phyloP scores from a whole-genome alignment of 2,329 filamentous ascomycete species.

The Hypocreales sp. region DNA sequence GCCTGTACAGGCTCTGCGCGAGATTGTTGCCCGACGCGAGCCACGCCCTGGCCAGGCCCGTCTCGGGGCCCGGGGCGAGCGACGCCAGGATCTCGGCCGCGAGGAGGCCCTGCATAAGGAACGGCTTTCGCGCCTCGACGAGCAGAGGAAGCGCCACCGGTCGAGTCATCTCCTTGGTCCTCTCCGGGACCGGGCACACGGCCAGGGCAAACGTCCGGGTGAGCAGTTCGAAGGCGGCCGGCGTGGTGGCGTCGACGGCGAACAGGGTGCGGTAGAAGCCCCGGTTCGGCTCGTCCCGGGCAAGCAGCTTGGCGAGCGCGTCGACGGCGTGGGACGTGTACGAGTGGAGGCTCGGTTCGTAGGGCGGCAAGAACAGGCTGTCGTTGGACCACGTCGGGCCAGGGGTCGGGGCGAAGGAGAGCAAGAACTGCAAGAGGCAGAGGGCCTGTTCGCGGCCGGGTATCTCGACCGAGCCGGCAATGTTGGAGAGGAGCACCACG shows the following conservation, averaged over 20 bases:
- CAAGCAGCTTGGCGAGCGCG: conserved; percentile 77
- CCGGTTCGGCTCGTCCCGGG: conserved; percentile 85
- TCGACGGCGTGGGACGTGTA: conserved; percentile 87
- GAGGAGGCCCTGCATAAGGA: conserved; percentile 81
- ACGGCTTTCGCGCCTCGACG: conserved; percentile 72
- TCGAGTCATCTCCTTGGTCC: conserved; percentile 32
- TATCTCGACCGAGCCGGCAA: conserved; percentile 65
- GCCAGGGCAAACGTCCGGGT: conserved; percentile 79
- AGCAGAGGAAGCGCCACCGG: conserved; percentile 46
- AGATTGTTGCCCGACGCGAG: conserved; percentile 73
- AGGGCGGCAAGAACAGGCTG: conserved; percentile 60
- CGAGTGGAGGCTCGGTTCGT: conserved; percentile 66
- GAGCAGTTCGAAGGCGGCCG: conserved; percentile 60
- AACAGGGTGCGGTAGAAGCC: conserved; percentile 75
- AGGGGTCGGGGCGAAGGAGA: conserved; percentile 77
- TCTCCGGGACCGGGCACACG: conserved; percentile 70
- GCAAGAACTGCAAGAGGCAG: conserved; percentile 72
- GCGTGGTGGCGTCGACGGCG: conserved; percentile 48
- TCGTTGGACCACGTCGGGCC: conserved; percentile 42
- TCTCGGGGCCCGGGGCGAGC: conserved; percentile 56
- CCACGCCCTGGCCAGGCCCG: conserved; percentile 61
- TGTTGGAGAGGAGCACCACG: conserved; percentile 78
- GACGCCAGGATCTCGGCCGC: conserved; percentile 78
- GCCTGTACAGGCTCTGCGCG: conserved; percentile 59
- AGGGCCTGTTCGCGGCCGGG: conserved; percentile 77